Conservation (phyloP, 2,329 filamentous ascomycete genomes). For the Diplodia seriata region DNA sequence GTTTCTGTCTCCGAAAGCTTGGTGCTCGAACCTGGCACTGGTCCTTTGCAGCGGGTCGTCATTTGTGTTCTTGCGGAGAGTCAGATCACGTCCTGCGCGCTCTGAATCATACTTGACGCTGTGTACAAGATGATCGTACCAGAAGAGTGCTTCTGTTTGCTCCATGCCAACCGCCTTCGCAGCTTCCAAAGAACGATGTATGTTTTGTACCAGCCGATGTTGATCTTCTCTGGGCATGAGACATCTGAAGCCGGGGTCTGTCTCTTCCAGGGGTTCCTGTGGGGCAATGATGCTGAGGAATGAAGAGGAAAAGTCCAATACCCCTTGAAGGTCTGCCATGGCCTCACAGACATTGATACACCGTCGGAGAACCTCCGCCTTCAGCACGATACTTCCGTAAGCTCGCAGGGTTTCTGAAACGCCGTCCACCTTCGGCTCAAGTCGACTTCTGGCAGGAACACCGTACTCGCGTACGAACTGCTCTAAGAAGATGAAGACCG, state of each 20-base stretch:
- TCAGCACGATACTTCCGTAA: slow-evolving; percentile 81
- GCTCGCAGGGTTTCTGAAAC: slow-evolving; percentile 47
- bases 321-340: slow-evolving; percentile 86
- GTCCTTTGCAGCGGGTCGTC: slow-evolving; percentile 63
- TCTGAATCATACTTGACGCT: slow-evolving; percentile 33
- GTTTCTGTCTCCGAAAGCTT: slow-evolving; percentile 76
- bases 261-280: slow-evolving; percentile 70
- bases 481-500: slow-evolving; percentile 43
- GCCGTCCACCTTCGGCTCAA: slow-evolving; percentile 29
- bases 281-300: slow-evolving; percentile 82
- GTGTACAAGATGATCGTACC: slow-evolving; percentile 95
- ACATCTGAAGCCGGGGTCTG: slow-evolving; percentile 22
- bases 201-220: slow-evolving; percentile 80
- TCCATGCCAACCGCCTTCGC: slow-evolving; percentile 75
- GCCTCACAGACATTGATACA: slow-evolving; percentile 95
- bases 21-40: slow-evolving; percentile 86
- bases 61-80: slow-evolving; percentile 31
- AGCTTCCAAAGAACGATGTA: slow-evolving; percentile 81
- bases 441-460: slow-evolving; percentile 44
- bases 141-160: slow-evolving; percentile 81
- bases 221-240: slow-evolving; percentile 82
- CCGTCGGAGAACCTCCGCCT: slow-evolving; percentile 84
- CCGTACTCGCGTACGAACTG: slow-evolving; percentile 53
- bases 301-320: slow-evolving; percentile 86
- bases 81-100: slow-evolving; percentile 34